Evolutionary conservation across 306 rosid genomes (phyloP), one percentile per base, ranked within the genome.

Genomic region (Corylus avellana): DNA sequence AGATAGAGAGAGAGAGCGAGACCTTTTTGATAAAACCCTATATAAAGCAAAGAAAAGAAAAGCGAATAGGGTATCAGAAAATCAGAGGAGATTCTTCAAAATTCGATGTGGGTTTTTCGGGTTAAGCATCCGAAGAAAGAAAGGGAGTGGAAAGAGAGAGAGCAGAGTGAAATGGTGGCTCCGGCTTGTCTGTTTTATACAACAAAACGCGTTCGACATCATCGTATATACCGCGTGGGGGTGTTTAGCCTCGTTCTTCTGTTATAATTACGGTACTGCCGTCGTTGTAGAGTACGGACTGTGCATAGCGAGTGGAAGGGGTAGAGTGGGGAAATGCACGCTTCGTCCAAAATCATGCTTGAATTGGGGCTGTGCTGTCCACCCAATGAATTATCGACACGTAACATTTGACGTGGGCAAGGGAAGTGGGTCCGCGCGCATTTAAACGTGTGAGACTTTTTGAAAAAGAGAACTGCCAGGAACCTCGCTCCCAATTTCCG

Each of bases 161-260:
- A 39, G 2, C 53, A 49, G 53, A 49, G 53, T 12, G 4, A 1
- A 3, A 10, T 49, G 4, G 14, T 49, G 14, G 53, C 53, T 49
- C 53, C 0, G 14, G 14, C 53, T 10, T 12, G 3, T 49, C 3
- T 7, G 14, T 2, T 49, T 49, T 49, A 1, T 49, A 11, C 1
- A 11, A 49, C 53, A 11, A 10, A 49, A 13, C 53, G 53, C 53
- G 53, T 49, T 49, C 12, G 37, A 75, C 82, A 39, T 57, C 85
- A 78, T 32, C 68, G 92, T 78, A 84, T 77, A 70, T 51, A 47
- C 87, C 89, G 89, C 70, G 92, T 80, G 4, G 1, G 42, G 12
- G 9, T 73, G n/a, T 70, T 9, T 75, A 66, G 75, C 90, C 86
- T 82, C 16, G 22, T 0, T 5, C 42, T 73, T 47, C 0, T 0